Base-by-base conservation (phyloP, 768 basidiomycete genomes). In the Mycena galericulata region DNA sequence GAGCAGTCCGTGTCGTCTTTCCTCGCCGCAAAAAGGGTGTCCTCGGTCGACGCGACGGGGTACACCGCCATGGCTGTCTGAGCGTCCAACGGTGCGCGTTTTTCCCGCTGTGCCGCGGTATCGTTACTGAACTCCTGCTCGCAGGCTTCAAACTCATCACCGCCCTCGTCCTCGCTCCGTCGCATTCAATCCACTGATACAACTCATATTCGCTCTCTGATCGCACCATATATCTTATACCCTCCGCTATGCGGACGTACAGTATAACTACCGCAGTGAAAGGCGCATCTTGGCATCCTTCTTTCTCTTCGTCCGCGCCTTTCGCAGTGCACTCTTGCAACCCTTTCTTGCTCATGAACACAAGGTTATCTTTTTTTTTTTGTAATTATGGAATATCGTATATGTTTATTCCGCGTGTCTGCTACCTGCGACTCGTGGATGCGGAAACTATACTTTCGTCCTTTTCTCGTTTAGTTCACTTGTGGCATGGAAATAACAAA, bases 1-100 rank as follows among this genome's bases (percentile, higher is more conserved):
- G 80, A 82, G 20, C 83, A 88, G 74, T 78, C 82, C 26, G 77
- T 88, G 34, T 82, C 86, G 0, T 76, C 79, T 10, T 89, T 88
- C 78, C 75, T 88, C 54, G 80, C 82, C 17, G 79, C 83, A 69
- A 88, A 87, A 76, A 76, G 85, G 61, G 79, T 86, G 46, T 85
- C 83, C 63, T 83, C 83, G 71, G 68, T 69, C 17, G 46, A 69
- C 46, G 68, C 68, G 36, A 69, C 62, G n/a, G 68, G 68, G 27
- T 69, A 69, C 53, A n/a, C 51, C 10, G 68, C 50, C 30, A 65
- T 61, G 68, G 62, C 68, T 22, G 50, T 60, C 2, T 69, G 46
- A 69, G 58, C 34, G 18, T 24, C 14, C 46, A 14, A 49, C 29
- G 10, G 54, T 27, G 50, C 54, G 26, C 38, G 59, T 22, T 14